phyloP scores from a whole-genome alignment of 306 rosid genomes.

The Acacia acuminata region DNA sequence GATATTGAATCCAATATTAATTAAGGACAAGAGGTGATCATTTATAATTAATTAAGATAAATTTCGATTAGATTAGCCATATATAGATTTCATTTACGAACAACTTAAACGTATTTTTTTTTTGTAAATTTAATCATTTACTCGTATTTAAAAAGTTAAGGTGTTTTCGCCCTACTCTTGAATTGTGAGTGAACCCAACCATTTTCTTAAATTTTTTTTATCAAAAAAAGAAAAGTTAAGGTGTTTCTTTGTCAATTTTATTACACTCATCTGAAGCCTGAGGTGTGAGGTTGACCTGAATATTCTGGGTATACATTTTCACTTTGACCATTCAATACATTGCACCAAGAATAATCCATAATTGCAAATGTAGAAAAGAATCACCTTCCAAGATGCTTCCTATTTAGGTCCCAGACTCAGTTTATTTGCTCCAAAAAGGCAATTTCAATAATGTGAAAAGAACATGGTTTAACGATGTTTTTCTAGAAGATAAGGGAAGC shows the following conservation, averaged over 20 bases:
- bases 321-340: constrained; percentile 8
- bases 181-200: too few relatives aligned
- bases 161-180: neutral
- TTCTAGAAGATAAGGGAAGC: neutral
- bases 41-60: too few relatives aligned
- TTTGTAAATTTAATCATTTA: neutral
- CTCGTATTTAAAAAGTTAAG: neutral
- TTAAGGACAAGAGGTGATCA: too few relatives aligned
- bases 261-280: neutral
- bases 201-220: too few relatives aligned
- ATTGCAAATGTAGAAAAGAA: neutral
- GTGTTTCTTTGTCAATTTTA: neutral
- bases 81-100: too few relatives aligned
- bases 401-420: constrained; percentile 8
- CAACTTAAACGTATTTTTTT: too few relatives aligned
- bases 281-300: neutral
- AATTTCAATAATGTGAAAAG: neutral
- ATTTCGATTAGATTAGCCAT: too few relatives aligned
- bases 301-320: neutral
- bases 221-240: too few relatives aligned
- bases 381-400: neutral
- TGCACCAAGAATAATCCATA: constrained; percentile 18
- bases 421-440: neutral
- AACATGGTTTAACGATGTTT: neutral
- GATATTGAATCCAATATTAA: too few relatives aligned